Evolutionary conservation across 1,284 basidiomycete genomes (phyloP).

Genomic region (Marasmius tenuissimus): DNA sequence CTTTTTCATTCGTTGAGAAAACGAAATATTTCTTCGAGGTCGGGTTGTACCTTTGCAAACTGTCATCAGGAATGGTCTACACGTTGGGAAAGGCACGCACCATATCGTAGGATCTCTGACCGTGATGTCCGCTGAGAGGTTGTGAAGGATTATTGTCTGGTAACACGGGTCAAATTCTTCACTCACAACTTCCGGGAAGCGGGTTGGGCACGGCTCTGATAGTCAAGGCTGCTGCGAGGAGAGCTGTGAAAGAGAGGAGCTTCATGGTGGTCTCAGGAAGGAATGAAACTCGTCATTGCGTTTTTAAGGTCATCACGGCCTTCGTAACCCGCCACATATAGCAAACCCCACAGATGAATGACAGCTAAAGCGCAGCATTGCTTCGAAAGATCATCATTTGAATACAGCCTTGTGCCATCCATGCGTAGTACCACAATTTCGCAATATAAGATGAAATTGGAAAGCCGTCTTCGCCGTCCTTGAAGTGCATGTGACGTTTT

Average conservation of each 20-base stretch:
- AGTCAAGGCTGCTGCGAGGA: neutral
- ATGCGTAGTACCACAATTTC: no score
- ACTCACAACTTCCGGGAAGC: constrained; percentile 7
- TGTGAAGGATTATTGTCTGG: neutral
- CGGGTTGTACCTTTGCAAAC: neutral
- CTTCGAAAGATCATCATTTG: no score
- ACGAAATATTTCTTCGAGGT: constrained; percentile 11
- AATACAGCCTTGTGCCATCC: no score
- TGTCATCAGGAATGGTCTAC: neutral
- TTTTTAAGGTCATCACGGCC: no score
- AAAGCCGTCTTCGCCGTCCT: no score
- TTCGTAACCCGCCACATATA: no score
- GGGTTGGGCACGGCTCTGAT: constrained; percentile 6
- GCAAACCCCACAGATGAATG: no score
- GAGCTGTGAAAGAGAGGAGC: neutral
- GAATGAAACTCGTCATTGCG: no score
- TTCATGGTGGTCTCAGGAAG: neutral
- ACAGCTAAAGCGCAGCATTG: no score
- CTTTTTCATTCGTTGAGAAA: constrained; percentile 4
- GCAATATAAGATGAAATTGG: no score
- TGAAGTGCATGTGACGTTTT: no score
- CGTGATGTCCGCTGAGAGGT: constrained; percentile 2
- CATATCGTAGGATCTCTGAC: constrained; percentile 14
- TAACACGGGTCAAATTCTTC: neutral
- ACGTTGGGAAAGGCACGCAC: neutral